Evolutionary conservation across 2,329 filamentous ascomycete genomes (phyloP).

Genomic region (Penicillium sp.): DNA sequence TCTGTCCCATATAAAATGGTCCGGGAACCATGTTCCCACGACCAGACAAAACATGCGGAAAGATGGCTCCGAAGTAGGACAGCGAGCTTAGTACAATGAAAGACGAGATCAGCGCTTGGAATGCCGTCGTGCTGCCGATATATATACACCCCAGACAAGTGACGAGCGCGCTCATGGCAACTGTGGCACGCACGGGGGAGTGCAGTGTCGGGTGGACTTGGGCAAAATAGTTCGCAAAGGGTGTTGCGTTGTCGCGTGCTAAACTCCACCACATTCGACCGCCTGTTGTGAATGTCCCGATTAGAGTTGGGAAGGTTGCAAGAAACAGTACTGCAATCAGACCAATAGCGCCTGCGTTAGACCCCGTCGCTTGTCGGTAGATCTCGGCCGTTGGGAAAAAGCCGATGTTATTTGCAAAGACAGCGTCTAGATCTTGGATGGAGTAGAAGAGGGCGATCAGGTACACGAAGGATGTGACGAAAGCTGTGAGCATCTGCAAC

Average conservation of each 20-base stretch:
- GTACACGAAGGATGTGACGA: conserved; percentile 46
- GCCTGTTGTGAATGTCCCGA: conserved; percentile 55
- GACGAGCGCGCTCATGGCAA: conserved; percentile 50
- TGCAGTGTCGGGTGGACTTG: conserved; percentile 47
- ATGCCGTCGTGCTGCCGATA: conserved; percentile 64
- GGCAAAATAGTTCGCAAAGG: conserved; percentile 50
- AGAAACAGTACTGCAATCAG: conserved; percentile 55
- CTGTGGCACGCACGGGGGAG: conserved; percentile 56
- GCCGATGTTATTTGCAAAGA: conserved; percentile 45
- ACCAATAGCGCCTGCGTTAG: conserved; percentile 50
- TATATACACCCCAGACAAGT: conserved; percentile 63
- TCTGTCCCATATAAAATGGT: conserved; percentile 55
- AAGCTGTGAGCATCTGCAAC: conserved; percentile 46
- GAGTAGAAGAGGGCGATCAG: conserved; percentile 44
- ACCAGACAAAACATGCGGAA: conserved; percentile 54
- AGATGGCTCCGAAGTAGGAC: conserved; percentile 62
- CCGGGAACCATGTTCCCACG: conserved; percentile 52
- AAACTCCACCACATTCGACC: conserved; percentile 62
- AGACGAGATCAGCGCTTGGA: conserved; percentile 63
- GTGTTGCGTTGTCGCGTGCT: conserved; percentile 56
- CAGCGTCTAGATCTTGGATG: conserved; percentile 47
- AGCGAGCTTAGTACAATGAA: conserved; percentile 56
- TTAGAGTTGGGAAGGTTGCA: conserved; percentile 51
- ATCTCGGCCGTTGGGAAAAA: conserved; percentile 65
- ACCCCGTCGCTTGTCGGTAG: conserved; percentile 59